phyloP scores from a whole-genome alignment of 768 basidiomycete species.

The Russula vinacea region DNA sequence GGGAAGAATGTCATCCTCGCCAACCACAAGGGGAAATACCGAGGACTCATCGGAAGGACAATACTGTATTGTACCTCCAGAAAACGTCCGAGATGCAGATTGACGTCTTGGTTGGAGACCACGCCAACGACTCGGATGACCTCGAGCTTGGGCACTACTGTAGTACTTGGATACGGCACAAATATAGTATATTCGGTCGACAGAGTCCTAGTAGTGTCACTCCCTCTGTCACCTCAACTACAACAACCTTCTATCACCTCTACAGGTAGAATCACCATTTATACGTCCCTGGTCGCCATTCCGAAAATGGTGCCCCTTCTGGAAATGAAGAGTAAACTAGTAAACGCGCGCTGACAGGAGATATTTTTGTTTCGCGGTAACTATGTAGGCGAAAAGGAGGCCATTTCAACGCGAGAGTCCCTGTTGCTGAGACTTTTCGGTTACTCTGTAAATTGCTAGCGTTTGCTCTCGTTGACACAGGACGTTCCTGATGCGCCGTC shows the following conservation, averaged over 20 bases:
- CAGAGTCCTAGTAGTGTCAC: constrained; percentile 44
- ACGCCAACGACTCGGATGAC: no score
- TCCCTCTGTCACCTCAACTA: constrained; percentile 49
- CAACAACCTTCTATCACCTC: constrained; percentile 41
- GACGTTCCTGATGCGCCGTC: neutral
- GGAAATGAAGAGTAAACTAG: constrained; percentile 35
- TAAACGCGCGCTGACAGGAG: no score
- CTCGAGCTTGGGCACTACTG: constrained; percentile 7
- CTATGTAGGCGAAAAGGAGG: constrained; percentile 33
- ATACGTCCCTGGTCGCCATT: constrained; percentile 51
- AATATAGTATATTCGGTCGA: constrained; percentile 48
- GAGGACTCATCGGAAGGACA: constrained; percentile 39
- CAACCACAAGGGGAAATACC: no score
- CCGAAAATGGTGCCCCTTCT: constrained; percentile 36
- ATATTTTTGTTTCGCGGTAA: no score
- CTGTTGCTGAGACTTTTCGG: no score
- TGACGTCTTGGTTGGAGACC: constrained; percentile 44
- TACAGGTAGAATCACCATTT: constrained; percentile 40
- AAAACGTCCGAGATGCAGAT: constrained; percentile 52
- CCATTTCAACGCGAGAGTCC: constrained; percentile 57
- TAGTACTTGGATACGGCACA: constrained; percentile 44
- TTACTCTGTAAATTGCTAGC: no score
- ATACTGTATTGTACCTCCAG: constrained; percentile 53
- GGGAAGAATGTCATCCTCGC: no score
- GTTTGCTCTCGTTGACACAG: no score